Percentiles rank a stretch among this genome's conserved stretches.
Conservation (phyloP, 257 asterid species). For the Solanum ossicruentum region DNA sequence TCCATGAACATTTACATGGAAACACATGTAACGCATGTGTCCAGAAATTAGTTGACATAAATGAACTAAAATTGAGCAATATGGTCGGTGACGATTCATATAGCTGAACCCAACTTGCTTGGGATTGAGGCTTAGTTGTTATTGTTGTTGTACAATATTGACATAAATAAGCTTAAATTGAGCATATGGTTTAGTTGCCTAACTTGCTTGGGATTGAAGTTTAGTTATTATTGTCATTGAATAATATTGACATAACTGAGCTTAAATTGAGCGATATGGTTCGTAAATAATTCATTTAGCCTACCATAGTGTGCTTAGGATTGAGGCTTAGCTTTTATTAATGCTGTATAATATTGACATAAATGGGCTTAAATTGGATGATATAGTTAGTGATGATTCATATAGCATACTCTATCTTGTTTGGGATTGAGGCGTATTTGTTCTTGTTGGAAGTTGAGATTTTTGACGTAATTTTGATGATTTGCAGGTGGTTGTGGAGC, state of each 20-base stretch:
- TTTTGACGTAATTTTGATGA: no score
- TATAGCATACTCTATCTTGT: neutral
- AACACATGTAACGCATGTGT: no score
- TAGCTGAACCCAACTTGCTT: neutral
- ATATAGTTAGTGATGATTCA: neutral
- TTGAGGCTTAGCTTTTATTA: no score
- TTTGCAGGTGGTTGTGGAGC: constrained; percentile 78
- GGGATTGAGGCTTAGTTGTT: neutral
- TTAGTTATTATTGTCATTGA: neutral
- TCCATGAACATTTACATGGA: no score
- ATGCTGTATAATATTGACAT: neutral
- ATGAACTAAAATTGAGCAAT: neutral
- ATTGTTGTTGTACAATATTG: neutral
- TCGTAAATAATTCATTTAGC: neutral
- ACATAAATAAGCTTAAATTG: neutral
- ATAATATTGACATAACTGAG: neutral
- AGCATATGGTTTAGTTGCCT: neutral
- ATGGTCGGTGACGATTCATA: neutral
- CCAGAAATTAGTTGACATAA: no score
- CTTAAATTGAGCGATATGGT: neutral
- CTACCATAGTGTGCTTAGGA: neutral
- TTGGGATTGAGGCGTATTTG: neutral
- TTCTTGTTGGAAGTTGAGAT: neutral
- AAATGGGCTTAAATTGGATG: neutral
- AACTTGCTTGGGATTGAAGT: neutral